Percentiles rank a stretch among this genome's conserved stretches.
Evolutionary conservation across 2,329 filamentous ascomycete species (phyloP).

Genomic region (Pseudogymnoascus sp.): DNA sequence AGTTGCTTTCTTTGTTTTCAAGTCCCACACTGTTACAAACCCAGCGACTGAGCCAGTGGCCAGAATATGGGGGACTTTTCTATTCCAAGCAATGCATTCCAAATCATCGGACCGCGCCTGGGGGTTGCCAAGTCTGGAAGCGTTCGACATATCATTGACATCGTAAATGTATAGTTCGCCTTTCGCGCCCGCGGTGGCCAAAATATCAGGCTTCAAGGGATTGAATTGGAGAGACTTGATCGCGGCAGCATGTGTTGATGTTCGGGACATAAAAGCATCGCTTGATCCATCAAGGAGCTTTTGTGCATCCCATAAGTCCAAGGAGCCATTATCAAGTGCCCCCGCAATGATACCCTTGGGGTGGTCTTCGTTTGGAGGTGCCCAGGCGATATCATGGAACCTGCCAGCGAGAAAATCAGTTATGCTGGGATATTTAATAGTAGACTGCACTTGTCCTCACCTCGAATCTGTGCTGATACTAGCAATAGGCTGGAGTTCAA

Average conservation of each 20-base stretch:
- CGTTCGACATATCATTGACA: conserved; percentile 79
- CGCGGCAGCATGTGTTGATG: conserved; percentile 82
- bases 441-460: conserved; percentile 42
- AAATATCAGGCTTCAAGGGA: conserved; percentile 79
- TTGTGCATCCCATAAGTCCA: conserved; percentile 89
- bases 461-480: conserved; percentile 85
- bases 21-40: conserved; percentile 96
- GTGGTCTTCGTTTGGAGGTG: conserved; percentile 69
- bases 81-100: conserved; percentile 97
- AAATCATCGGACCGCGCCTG: conserved; percentile 90
- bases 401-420: conserved; percentile 43
- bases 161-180: conserved; percentile 97
- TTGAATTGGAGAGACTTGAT: conserved; percentile 98
- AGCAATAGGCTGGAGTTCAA: conserved; percentile 79
- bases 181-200: conserved; percentile 88
- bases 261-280: conserved; percentile 79
- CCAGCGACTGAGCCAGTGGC: conserved; percentile 89
- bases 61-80: conserved; percentile 92
- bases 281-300: conserved; percentile 52
- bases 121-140: conserved; percentile 81
- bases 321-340: conserved; percentile 86
- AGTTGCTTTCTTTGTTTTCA: conserved; percentile 96
- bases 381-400: conserved; percentile 97
- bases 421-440: background rate
- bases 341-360: conserved; percentile 88